Base-by-base conservation (phyloP, 345 rosid species). In the Gossypium stocksii region DNA sequence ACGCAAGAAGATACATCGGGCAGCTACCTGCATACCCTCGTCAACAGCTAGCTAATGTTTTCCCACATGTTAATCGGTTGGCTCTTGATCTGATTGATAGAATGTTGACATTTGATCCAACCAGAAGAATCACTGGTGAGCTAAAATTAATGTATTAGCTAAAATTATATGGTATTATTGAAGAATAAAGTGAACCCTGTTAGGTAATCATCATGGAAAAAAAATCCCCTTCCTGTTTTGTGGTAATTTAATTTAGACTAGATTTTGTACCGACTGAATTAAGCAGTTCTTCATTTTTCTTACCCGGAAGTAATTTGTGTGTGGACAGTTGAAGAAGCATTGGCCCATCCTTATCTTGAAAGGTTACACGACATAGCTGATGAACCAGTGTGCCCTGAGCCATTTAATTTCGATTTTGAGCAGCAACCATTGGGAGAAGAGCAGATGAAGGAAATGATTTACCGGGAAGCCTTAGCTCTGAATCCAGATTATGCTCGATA, bases 101-200 rank as follows among this genome's bases (percentile, higher is more conserved):
- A 85, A 91, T 95, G 99, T 73, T 95, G 78, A 88, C 98, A 62
- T 93, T 93, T 82, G 98, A 95, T 80, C 99, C 99, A 17, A 82
- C 87, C 10, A 90, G 20, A 88, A 89, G 99, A 87, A 93, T 95
- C 74, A 93, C 98, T 64, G 99, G 99, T 90, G 77, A 83, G 85
- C 82, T n/a, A n/a, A n/a, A n/a, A n/a, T n/a, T n/a, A 25, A 27
- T 27, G 8, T 25, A 3, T 27, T 27, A 27, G 4, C 34, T 15
- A 22, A 34, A 70, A 70, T 27, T 25, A 11, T 52, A 27, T 17
- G 14, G 27, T 69, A 44, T 22, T 45, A 17, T 46, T 13, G 12
- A 12, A 13, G 54, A 45, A 64, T 20, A 66, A 38, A 12, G 10
- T 44, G 25, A 22, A 12, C 70, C 20, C 53, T 44, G n/a, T 44